These are phyloP conservation scores for Batkoa obscura DNA, from an alignment of 371 early-diverging fungal genomes.

Conservation along the genomic window DNA sequence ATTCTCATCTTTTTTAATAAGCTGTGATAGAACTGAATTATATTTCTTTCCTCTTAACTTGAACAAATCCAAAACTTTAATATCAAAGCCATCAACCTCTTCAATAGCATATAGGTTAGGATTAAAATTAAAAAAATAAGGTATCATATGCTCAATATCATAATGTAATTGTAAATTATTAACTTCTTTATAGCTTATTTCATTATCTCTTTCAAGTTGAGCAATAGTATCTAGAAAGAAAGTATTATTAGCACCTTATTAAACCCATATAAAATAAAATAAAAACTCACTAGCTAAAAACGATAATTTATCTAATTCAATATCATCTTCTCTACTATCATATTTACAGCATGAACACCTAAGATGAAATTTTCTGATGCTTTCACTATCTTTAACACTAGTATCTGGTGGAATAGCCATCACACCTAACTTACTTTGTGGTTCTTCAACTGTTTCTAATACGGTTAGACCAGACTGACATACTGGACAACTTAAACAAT, in stretches of 20 bases:
- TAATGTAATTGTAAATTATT: background rate
- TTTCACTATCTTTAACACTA: background rate
- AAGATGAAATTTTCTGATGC: background rate
- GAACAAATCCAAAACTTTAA: constrained; percentile 3
- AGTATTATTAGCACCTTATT: background rate
- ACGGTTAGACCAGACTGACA: background rate
- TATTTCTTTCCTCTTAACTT: background rate
- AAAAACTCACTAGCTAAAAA: background rate
- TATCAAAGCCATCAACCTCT: constrained; percentile 4
- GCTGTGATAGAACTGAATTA: background rate
- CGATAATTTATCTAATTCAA: background rate
- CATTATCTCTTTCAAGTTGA: background rate
- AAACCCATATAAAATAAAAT: background rate
- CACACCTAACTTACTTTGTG: background rate
- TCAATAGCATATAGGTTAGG: constrained; percentile 4
- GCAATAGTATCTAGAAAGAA: background rate
- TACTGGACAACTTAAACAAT: constrained; percentile 3
- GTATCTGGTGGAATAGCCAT: background rate
- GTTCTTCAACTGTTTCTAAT: background rate
- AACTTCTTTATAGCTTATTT: background rate
- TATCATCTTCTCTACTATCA: background rate
- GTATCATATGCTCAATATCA: constrained; percentile 6
- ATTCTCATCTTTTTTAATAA: background rate
- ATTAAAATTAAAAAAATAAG: constrained; percentile 2
- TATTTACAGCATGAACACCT: background rate